A percentile compares a stretch with the other conserved stretches of the same genome.
Conservation (phyloP, 2,329 filamentous ascomycete genomes). For the Verticillium nonalfalfae region DNA sequence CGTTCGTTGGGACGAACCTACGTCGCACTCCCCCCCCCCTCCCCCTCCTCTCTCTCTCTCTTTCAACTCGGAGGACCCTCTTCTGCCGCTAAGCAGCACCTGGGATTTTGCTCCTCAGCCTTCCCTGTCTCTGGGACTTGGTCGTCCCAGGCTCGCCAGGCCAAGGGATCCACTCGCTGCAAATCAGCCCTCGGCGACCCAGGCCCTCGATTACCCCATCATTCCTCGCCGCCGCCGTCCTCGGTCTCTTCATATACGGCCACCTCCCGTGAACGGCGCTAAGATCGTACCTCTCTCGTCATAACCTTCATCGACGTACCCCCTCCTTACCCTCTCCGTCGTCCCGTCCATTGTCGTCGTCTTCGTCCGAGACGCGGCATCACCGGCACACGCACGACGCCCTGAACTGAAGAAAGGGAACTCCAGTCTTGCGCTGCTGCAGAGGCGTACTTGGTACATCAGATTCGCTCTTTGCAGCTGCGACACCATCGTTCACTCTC, state of each 20-base stretch:
- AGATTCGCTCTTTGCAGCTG: conserved; percentile 1
- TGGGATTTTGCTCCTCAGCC: conserved; percentile 3
- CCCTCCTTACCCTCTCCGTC: conserved; percentile 4
- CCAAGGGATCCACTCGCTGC: conserved; percentile 9
- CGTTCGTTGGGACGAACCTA: too few relatives aligned
- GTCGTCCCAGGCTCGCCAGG: conserved; percentile 3
- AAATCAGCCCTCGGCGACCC: conserved; percentile 9
- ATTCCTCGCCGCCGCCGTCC: conserved; percentile 8
- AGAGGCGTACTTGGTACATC: not conserved
- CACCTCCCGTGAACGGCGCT: conserved; percentile 14
- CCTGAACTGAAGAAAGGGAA: not conserved
- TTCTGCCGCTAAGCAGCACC: conserved; percentile 2
- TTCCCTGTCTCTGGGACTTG: conserved; percentile 1
- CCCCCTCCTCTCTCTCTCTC: not conserved
- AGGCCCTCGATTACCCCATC: conserved; percentile 12
- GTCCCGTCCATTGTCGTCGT: not conserved
- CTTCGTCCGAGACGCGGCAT: not conserved
- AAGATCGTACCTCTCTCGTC: conserved; percentile 14
- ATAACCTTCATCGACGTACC: conserved; percentile 14
- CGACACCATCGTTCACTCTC: not conserved
- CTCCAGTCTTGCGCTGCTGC: not conserved
- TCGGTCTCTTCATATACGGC: conserved; percentile 10
- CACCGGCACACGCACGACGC: not conserved
- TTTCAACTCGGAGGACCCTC: not conserved
- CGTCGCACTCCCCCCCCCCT: too few relatives aligned